These are phyloP conservation scores for Colletotrichum truncatum DNA, from an alignment of 2,329 filamentous ascomycete genomes.

Conservation along the genomic window DNA sequence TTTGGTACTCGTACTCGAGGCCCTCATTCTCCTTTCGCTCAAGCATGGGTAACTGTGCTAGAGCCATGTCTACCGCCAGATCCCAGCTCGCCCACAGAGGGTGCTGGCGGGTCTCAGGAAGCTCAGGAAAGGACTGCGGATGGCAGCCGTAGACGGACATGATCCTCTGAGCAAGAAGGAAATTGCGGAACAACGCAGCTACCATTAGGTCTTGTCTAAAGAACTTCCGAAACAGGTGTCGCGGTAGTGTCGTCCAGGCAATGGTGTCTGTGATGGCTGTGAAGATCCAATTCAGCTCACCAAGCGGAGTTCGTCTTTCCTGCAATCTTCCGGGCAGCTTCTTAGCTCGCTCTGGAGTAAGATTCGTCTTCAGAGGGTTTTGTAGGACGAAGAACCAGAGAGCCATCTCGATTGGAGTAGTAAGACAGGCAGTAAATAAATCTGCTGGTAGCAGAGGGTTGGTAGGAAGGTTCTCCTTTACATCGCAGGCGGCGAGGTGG, in stretches of 20 bases:
- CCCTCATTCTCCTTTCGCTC: conserved; percentile 80
- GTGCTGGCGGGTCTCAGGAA: conserved; percentile 96
- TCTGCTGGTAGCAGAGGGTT: conserved; percentile 94
- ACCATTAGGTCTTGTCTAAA: conserved; percentile 99
- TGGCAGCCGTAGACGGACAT: conserved; percentile 98
- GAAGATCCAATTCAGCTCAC: conserved; percentile 99
- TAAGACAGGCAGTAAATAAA: conserved; percentile 94
- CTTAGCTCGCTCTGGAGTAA: conserved; percentile 84
- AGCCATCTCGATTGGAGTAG: conserved; percentile 97
- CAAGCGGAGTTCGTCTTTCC: conserved; percentile 90
- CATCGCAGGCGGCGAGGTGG: conserved; percentile 89
- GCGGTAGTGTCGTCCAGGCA: conserved; percentile 93
- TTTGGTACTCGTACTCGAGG: conserved; percentile 88
- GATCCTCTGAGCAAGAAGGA: conserved; percentile 90
- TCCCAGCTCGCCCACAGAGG: conserved; percentile 98
- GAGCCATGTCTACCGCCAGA: conserved; percentile 92
- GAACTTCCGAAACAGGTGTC: conserved; percentile 93
- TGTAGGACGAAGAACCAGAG: conserved; percentile 96
- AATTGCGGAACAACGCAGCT: conserved; percentile 96
- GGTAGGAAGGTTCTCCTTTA: conserved; percentile 92
- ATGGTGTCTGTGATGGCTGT: conserved; percentile 99
- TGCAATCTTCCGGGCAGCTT: conserved; percentile 91
- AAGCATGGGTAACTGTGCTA: conserved; percentile 87
- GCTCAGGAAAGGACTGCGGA: conserved; percentile 87
- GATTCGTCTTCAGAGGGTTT: conserved; percentile 76